Base-by-base conservation (phyloP, 208 protist species). In the Lotmaria passim region DNA sequence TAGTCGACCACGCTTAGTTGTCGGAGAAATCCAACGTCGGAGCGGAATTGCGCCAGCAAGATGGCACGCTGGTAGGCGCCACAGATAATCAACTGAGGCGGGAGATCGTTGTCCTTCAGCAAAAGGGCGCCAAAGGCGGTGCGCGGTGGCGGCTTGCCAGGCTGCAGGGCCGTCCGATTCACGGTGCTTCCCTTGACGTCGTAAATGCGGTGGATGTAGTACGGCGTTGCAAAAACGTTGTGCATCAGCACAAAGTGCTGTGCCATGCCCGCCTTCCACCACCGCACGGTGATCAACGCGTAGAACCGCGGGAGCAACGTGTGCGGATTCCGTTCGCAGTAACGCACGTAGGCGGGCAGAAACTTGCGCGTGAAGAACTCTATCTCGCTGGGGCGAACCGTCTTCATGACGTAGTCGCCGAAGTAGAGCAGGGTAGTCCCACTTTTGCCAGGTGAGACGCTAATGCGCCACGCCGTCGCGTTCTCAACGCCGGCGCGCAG, bases 121-220 rank as follows among this genome's bases (percentile, higher is more conserved):
- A 96, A 69, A 28, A 92, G 70, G 12, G 95, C 93, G 1, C 82
- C 90, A 47, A 90, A 93, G 28, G 87, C 80, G 33, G 90, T 93
- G 5, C 90, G 83, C 26, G 85, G 82, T 7, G 87, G 81, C 53
- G 67, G 64, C 47, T 81, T 86, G 15, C 80, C 82, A 14, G 82
- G 78, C 62, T 81, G 66, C 11, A 81, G 62, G 6, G 84, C 89
- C 0, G 78, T 83, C 7, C 93, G 81, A 11, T 90, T 90, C 23
- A 94, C 86, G 14, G 87, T 91, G 61, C 89, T 96, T 46, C 95
- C 95, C 78, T 97, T 98, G 11, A 97, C 75, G 79, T 97, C 93
- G 68, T 95, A 97, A 53, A 91, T 90, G 31, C 87, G 82, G 69
- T 97, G 80, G 47, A 98, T 97, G 79, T 93, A 96, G 69, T 93